phyloP scores from a whole-genome alignment of 2,329 filamentous ascomycete species.

The Rosellinia necatrix region DNA sequence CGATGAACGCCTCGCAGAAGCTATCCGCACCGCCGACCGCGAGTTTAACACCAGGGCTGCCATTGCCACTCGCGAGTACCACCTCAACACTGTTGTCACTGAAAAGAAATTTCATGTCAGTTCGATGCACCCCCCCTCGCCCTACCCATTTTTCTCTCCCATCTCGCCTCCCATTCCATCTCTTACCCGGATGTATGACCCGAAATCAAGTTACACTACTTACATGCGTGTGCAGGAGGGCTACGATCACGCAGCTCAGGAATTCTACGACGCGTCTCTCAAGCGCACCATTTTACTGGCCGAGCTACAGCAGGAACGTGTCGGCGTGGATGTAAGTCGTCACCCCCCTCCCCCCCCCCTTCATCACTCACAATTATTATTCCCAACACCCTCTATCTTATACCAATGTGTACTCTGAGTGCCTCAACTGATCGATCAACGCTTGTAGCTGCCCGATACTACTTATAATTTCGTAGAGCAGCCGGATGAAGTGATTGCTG shows the following conservation, averaged over 20 bases:
- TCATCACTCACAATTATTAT: not conserved
- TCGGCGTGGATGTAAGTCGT: conserved; percentile 35
- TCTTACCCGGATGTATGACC: conserved; percentile 10
- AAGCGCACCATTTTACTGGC: conserved; percentile 36
- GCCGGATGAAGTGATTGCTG: conserved; percentile 30
- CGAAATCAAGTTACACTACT: conserved; percentile 24
- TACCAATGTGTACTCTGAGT: conserved; percentile 6
- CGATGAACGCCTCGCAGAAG: conserved; percentile 46
- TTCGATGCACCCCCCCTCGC: conserved; percentile 24
- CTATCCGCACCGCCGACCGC: conserved; percentile 34
- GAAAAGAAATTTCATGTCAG: conserved; percentile 49
- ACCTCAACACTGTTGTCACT: conserved; percentile 45
- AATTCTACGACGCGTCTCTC: conserved; percentile 37
- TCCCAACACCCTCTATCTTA: not conserved
- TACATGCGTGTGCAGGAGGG: conserved; percentile 33
- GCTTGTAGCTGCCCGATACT: conserved; percentile 33
- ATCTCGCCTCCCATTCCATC: conserved; percentile 15
- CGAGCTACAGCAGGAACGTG: conserved; percentile 37
- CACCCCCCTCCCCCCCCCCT: too few species aligned
- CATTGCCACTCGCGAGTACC: conserved; percentile 41
- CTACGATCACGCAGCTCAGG: conserved; percentile 36
- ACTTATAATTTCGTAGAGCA: conserved; percentile 36
- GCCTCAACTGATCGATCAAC: conserved; percentile 25
- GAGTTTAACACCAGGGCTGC: conserved; percentile 42
- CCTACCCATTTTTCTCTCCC: not conserved